Evolutionary conservation across 148 eudicot species (phyloP).

Genomic region (Nepenthes gracilis): DNA sequence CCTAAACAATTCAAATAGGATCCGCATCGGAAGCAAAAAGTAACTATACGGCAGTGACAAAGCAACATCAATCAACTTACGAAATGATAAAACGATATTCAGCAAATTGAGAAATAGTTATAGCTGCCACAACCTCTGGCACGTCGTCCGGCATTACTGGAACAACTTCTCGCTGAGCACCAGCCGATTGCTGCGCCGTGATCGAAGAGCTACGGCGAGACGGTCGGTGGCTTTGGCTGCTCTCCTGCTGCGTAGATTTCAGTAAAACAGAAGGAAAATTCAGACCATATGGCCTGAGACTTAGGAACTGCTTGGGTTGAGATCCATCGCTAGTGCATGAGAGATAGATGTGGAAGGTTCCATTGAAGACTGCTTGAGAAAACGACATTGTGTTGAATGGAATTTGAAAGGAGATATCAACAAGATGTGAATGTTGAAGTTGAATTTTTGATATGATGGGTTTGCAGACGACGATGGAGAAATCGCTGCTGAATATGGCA

Average conservation of each 20-base stretch:
- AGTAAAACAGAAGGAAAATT: conserved; percentile 14
- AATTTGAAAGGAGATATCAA: too few relatives aligned
- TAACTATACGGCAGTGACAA: too few relatives aligned
- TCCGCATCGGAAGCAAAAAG: too few relatives aligned
- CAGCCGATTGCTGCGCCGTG: conserved; percentile 23
- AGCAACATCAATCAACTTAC: too few relatives aligned
- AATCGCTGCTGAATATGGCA: too few relatives aligned
- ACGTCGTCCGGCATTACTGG: conserved; percentile 63
- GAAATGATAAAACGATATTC: background rate
- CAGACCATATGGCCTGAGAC: conserved; percentile 21
- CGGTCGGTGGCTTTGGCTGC: background rate
- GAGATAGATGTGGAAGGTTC: conserved; percentile 9
- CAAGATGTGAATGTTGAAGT: too few relatives aligned
- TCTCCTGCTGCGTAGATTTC: conserved; percentile 5
- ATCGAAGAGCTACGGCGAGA: conserved; percentile 11
- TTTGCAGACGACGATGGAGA: too few relatives aligned
- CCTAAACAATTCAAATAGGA: too few relatives aligned
- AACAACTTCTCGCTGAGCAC: conserved; percentile 29
- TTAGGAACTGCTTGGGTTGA: conserved; percentile 12
- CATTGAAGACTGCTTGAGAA: conserved; percentile 25
- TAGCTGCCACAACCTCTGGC: conserved; percentile 23
- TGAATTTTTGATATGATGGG: too few relatives aligned
- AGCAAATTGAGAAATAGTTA: background rate
- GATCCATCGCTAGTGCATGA: conserved; percentile 17
- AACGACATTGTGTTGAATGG: conserved; percentile 25